Conservation (phyloP, 2,329 filamentous ascomycete genomes). For the Aspergillus jensenii region DNA sequence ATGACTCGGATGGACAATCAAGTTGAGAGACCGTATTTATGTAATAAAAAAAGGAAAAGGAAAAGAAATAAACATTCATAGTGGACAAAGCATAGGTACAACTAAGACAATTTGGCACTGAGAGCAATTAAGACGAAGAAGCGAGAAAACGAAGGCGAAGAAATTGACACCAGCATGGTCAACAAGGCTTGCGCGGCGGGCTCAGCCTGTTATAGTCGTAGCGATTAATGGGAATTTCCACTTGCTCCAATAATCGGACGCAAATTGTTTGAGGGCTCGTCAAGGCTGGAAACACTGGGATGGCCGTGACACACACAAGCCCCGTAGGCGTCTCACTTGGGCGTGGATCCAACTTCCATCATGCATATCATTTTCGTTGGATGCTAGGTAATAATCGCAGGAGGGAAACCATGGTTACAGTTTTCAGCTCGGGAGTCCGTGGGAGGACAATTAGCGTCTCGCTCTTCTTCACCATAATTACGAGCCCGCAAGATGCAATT, state of each 20-base stretch:
- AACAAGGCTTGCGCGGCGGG: neutral
- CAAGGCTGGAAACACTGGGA: neutral
- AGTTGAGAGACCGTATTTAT: too few species aligned
- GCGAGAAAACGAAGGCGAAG: neutral
- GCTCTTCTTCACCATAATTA: too few species aligned
- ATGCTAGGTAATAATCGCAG: too few species aligned
- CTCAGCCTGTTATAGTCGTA: neutral
- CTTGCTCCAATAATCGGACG: neutral
- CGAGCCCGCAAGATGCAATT: too few species aligned
- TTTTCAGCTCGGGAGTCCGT: neutral
- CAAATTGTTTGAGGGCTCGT: neutral
- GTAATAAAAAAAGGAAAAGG: neutral
- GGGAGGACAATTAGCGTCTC: too few species aligned
- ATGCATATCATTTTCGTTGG: too few species aligned
- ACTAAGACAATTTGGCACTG: neutral
- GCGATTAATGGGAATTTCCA: neutral
- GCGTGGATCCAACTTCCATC: neutral
- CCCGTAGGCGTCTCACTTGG: neutral
- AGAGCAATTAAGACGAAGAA: neutral
- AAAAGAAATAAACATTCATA: neutral
- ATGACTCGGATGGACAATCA: constrained; percentile 16
- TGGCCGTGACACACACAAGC: neutral
- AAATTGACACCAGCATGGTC: neutral
- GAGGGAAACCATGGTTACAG: neutral
- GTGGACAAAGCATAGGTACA: neutral